phyloP scores from a whole-genome alignment of 2,329 filamentous ascomycete genomes.

The Paraphoma sp. region DNA sequence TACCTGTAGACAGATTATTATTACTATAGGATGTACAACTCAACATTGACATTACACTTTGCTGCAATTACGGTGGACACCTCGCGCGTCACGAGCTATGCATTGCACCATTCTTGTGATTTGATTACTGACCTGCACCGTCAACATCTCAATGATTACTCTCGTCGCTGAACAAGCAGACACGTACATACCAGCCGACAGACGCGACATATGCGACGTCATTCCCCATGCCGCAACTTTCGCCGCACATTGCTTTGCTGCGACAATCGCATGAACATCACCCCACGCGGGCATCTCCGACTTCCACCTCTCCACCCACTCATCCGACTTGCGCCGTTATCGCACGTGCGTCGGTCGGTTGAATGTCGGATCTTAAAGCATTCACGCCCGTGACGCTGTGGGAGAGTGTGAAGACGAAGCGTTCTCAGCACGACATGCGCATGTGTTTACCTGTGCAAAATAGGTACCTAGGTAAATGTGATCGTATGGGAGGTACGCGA shows the following conservation, averaged over 20 bases:
- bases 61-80: too few species aligned
- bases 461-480: background rate
- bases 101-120: background rate
- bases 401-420: background rate
- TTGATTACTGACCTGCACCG: too few species aligned
- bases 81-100: background rate
- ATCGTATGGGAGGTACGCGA: background rate
- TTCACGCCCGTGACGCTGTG: background rate
- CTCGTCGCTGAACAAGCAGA: too few species aligned
- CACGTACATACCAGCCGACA: too few species aligned
- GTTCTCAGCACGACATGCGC: background rate
- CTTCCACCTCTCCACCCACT: background rate
- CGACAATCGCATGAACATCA: background rate
- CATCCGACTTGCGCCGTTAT: background rate
- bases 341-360: background rate
- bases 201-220: too few species aligned
- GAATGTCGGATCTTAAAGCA: background rate
- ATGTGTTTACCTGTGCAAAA: too few species aligned
- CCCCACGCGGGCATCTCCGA: background rate
- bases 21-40: constrained; percentile 4
- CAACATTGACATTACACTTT: background rate
- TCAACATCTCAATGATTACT: too few species aligned
- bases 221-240: background rate
- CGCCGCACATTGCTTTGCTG: background rate
- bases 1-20: constrained; percentile 13